phyloP scores from a whole-genome alignment of 306 rosid species.

The Luffa acutangula region DNA sequence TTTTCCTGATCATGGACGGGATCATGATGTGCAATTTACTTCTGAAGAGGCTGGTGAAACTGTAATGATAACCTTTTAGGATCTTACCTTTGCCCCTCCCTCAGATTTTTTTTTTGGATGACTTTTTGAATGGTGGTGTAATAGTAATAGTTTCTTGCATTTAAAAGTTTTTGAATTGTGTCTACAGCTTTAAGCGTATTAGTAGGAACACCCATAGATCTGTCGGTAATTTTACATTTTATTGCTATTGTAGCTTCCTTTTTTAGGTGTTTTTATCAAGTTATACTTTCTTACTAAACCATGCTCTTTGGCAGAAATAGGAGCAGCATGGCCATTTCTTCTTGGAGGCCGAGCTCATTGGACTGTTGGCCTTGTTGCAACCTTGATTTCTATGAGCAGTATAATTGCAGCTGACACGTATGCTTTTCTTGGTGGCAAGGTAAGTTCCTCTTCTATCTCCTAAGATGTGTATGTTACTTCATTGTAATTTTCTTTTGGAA shows the following conservation, averaged over 20 bases:
- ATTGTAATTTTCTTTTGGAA: neutral
- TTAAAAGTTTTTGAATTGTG: neutral
- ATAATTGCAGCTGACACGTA: constrained; percentile 90
- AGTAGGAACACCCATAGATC: neutral
- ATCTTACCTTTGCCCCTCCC: too few relatives aligned
- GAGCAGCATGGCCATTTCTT: constrained; percentile 38
- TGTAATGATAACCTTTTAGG: too few relatives aligned
- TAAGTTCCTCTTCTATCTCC: constrained; percentile 17
- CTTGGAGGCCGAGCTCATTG: constrained; percentile 70
- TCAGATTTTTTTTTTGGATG: too few relatives aligned
- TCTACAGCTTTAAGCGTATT: neutral
- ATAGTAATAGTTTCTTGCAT: neutral
- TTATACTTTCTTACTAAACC: constrained; percentile 4
- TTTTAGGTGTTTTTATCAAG: neutral
- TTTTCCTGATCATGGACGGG: too few relatives aligned
- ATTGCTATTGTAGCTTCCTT: constrained; percentile 10
- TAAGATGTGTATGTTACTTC: neutral
- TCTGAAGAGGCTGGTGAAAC: too few relatives aligned
- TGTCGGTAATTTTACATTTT: neutral
- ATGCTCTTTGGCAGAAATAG: constrained; percentile 29
- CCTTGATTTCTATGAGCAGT: constrained; percentile 70
- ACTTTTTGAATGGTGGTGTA: too few relatives aligned
- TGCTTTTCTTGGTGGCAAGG: constrained; percentile 95
- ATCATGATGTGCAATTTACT: too few relatives aligned
- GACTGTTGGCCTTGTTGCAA: constrained; percentile 97